phyloP scores from a whole-genome alignment of 805 yeast species.

The Kurtzmaniella cleridarum region DNA sequence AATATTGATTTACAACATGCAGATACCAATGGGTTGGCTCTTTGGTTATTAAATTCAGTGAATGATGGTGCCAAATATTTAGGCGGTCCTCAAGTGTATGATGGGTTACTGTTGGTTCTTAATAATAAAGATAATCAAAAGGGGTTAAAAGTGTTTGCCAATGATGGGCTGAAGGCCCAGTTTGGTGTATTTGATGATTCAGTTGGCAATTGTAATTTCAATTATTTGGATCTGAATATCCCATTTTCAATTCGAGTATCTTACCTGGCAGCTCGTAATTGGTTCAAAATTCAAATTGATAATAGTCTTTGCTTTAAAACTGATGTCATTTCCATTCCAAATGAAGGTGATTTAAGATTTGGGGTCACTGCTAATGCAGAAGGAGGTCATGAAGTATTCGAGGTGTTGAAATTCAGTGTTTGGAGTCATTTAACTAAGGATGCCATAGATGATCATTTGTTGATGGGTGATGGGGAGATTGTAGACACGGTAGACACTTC shows the following conservation, averaged over 20 bases:
- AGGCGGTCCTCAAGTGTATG: slow-evolving; percentile 43
- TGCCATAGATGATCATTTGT: slow-evolving; percentile 53
- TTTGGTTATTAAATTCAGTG: slow-evolving; percentile 45
- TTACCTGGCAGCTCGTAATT: slow-evolving; percentile 38
- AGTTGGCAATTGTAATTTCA: slow-evolving; percentile 53
- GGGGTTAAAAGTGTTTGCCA: slow-evolving; percentile 53
- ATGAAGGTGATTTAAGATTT: slow-evolving; percentile 32
- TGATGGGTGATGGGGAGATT: slow-evolving; percentile 32
- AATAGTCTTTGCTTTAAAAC: slow-evolving; percentile 69
- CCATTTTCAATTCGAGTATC: slow-evolving; percentile 67
- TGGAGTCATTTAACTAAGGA: slow-evolving; percentile 51
- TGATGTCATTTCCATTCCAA: slow-evolving; percentile 43
- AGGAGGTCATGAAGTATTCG: slow-evolving; percentile 52
- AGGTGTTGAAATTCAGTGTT: slow-evolving; percentile 53
- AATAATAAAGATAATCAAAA: slow-evolving; percentile 43
- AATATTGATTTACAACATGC: slow-evolving; percentile 18
- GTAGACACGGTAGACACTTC: slow-evolving; percentile 2
- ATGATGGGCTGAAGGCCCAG: slow-evolving; percentile 48
- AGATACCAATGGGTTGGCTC: slow-evolving; percentile 49
- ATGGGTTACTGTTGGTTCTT: slow-evolving; percentile 59
- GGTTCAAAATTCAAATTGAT: slow-evolving; percentile 65
- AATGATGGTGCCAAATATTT: slow-evolving; percentile 44
- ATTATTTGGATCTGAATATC: slow-evolving; percentile 62
- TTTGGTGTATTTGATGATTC: slow-evolving; percentile 16
- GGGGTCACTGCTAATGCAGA: slow-evolving; percentile 50